Base-by-base conservation (phyloP, 352 stramenopile genomes). In the Phytophthora rubi region DNA sequence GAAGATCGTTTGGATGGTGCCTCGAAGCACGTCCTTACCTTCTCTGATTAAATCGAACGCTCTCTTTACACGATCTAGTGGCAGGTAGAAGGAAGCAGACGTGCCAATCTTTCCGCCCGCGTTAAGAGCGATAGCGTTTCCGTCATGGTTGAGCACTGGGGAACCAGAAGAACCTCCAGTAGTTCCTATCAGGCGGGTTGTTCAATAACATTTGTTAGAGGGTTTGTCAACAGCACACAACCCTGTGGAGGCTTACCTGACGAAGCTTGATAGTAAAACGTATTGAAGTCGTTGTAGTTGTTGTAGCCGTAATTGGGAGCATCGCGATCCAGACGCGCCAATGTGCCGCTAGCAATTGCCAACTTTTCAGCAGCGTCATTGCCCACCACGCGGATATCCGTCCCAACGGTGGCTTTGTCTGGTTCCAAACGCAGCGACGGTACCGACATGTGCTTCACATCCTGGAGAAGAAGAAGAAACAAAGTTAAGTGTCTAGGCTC, bases 271-370 rank as follows among this genome's bases (percentile, higher is more conserved):
- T 94, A 94, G 79, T 98, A 98, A 72, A 98, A 98, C 52, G 92
- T 98, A 75, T 97, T 97, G 57, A 97, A 97, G 68, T 98, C 94
- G 68, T 96, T 96, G 88, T 98, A 98, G 62, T 81, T 95, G 68
- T 96, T 95, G 58, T 73, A 91, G 6, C 89, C 89, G 53, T 98
- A 98, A 49, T 90, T 83, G 0, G 94, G 94, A 4, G 91, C 89
- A 16, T 97, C 91, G 6, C 94, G 92, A 73, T 98, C 94, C 18
- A 98, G 77, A 28, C 94, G 85, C 18, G 94, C 92, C 15, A 98
- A 75, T n/a, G 93, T 97, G 23, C 93, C 94, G 48, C 88, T 93
- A 18, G 96, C 90, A 70, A 98, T 98, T 6, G 85, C 88, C 18
- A 98, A 75, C 45, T 98, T 98, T 72, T 98, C 94, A 8, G 93